Base-by-base conservation (phyloP, 192 early-diverging fungal species). In the Chytriomyces hyalinus region DNA sequence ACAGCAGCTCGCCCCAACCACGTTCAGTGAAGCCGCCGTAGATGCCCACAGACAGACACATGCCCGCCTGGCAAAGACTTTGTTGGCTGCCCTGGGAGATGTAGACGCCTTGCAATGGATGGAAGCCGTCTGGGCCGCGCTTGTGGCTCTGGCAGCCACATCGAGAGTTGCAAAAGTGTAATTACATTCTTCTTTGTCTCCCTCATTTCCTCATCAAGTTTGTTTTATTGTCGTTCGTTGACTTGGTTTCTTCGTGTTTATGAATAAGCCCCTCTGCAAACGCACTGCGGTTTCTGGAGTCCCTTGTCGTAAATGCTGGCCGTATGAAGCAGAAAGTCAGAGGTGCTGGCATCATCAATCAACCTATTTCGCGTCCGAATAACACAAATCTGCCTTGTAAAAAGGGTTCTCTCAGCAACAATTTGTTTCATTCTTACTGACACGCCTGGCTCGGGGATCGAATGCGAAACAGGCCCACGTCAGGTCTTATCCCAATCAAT, bases 391-490 rank as follows among this genome's bases (percentile, higher is more conserved):
- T 36, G 36, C 36, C 36, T 36, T 2, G 36, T 4, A 36, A 36
- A 36, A 36, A 60, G 50, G 9, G 9, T 9, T 72, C 11, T 11
- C 44, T 44, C 11, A 75, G 22, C 61, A 75, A 45, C 13, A 10
- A 26, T 51, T 75, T 24, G 63, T 75, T 43, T 13, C 22, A 8
- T 75, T 75, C 66, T 64, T 75, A 4, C 49, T 75, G 20, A 66
- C 9, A 11, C 61, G 49, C 11, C 49, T 75, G 13, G 24, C 10
- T 10, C 10, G 50, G 13, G 73, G 73, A 11, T 6, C 63, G 6
- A 8, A 22, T 45, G 73, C 73, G 22, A 75, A 75, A 43, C 73
- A 75, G 61, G 64, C 63, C 13, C 73, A 75, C 47, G 73, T 75
- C 17, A 9, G 53, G 53, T 57, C 0, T 20, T n/a, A 57, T 57